Percentiles rank a stretch among this genome's conserved stretches.
Conservation (phyloP, 148 eudicot species). For the Camellia sinensis region DNA sequence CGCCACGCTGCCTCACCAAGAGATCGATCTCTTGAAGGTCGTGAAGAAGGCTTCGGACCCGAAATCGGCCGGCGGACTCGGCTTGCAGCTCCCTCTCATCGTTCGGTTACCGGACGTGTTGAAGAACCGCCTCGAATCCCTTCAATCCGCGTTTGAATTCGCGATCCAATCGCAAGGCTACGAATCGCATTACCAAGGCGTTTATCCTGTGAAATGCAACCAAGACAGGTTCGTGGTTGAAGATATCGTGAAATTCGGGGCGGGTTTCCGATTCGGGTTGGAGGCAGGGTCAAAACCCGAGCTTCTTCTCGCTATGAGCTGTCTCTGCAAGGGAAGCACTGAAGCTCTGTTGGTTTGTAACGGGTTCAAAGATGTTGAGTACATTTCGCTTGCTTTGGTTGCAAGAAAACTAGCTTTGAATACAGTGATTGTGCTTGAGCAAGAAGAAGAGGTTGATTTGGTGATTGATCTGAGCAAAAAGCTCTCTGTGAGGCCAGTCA, state of each 20-base stretch:
- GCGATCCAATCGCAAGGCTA: slow-evolving; percentile 58
- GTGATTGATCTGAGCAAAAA: slow-evolving; percentile 61
- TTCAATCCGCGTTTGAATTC: slow-evolving; percentile 67
- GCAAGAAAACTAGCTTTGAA: slow-evolving; percentile 66
- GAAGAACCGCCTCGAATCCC: slow-evolving; percentile 63
- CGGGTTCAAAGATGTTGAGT: slow-evolving; percentile 87
- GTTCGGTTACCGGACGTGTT: slow-evolving; percentile 83
- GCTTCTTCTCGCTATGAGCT: slow-evolving; percentile 76
- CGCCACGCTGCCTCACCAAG: slow-evolving; percentile 65
- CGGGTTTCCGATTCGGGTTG: slow-evolving; percentile 70
- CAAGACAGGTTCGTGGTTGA: slow-evolving; percentile 83
- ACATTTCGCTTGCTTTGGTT: slow-evolving; percentile 65
- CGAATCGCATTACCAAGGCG: slow-evolving; percentile 78
- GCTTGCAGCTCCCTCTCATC: slow-evolving; percentile 66
- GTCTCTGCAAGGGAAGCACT: slow-evolving; percentile 61
- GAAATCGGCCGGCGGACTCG: slow-evolving; percentile 60
- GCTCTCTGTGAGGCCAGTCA: slow-evolving; percentile 60
- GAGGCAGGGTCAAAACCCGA: slow-evolving; percentile 99
- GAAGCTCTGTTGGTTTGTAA: slow-evolving; percentile 78
- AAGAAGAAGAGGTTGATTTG: slow-evolving; percentile 73
- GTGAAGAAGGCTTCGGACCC: slow-evolving; percentile 79
- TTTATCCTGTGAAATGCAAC: slow-evolving; percentile 91
- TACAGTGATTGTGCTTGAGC: slow-evolving; percentile 84
- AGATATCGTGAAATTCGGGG: slow-evolving; percentile 80
- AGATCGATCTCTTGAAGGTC: slow-evolving; percentile 73